Percentiles rank a stretch among this genome's conserved stretches.
These are phyloP conservation scores for Podospora bellae-mahoneyi DNA, from an alignment of 495 filamentous ascomycete genomes.

Conservation along the genomic window DNA sequence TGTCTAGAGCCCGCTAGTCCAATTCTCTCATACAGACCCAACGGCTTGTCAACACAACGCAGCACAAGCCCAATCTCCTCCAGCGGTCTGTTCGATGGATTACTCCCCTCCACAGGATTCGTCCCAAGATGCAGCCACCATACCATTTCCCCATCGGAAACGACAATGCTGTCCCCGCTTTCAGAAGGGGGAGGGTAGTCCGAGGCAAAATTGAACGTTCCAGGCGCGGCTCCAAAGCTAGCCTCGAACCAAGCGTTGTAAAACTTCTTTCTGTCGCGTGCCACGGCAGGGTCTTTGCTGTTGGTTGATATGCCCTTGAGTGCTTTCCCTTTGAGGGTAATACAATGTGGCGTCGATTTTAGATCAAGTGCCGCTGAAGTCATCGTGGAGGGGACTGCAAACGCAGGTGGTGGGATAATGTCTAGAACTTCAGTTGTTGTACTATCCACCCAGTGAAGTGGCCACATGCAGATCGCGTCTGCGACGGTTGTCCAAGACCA, in stretches of 20 bases:
- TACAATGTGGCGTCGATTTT: neutral
- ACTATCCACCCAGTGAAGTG: neutral
- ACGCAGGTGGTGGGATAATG: neutral
- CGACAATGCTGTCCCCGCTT: neutral
- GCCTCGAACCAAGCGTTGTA: conserved; percentile 4
- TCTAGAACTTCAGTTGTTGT: neutral
- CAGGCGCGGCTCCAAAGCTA: neutral
- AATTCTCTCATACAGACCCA: neutral
- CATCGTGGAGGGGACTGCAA: neutral
- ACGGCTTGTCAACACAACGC: neutral
- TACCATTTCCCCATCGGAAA: neutral
- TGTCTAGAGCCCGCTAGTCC: neutral
- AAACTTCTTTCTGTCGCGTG: neutral
- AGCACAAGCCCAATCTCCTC: neutral
- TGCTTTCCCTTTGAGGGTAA: neutral
- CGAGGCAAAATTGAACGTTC: neutral
- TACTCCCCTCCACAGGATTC: neutral
- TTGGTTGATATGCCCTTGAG: neutral
- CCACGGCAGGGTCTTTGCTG: neutral
- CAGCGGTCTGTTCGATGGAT: neutral
- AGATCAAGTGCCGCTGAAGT: neutral
- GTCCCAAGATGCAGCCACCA: neutral
- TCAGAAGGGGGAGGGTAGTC: neutral
- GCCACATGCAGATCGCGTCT: conserved; percentile 1
- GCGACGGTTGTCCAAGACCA: neutral